These are phyloP conservation scores for Fonsecaea pugnacius DNA, from an alignment of 2,329 filamentous ascomycete genomes.

Conservation along the genomic window DNA sequence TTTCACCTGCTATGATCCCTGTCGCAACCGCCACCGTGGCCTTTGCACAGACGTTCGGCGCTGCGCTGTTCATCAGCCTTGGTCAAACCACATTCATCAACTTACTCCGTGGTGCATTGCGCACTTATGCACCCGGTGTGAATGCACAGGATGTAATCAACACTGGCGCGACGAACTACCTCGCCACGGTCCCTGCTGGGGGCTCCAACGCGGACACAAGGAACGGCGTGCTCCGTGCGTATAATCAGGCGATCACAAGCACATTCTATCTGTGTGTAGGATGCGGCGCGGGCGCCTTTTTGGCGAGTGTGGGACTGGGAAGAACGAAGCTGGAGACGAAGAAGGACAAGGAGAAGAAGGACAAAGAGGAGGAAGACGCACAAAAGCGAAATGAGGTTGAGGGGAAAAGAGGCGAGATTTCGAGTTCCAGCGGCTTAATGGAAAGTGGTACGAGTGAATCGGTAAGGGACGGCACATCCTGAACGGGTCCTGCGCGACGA, in stretches of 20 bases:
- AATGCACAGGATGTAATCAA: slow-evolving; percentile 29
- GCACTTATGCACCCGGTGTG: slow-evolving; percentile 18
- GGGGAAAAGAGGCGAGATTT: neutral
- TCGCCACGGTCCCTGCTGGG: slow-evolving; percentile 13
- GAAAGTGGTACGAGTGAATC: neutral
- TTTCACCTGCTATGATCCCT: slow-evolving; percentile 32
- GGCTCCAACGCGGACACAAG: slow-evolving; percentile 1
- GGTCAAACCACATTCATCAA: slow-evolving; percentile 35
- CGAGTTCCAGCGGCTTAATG: neutral
- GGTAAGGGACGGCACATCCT: neutral
- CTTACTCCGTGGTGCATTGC: slow-evolving; percentile 23
- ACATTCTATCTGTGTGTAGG: slow-evolving; percentile 32
- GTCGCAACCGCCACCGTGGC: slow-evolving; percentile 34
- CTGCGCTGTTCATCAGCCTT: slow-evolving; percentile 35
- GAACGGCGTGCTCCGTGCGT: slow-evolving; percentile 39
- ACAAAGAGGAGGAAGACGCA: neutral
- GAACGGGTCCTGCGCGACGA: neutral
- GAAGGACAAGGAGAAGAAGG: slow-evolving; percentile 7
- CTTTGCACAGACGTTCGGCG: slow-evolving; percentile 36
- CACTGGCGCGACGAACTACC: slow-evolving; percentile 33
- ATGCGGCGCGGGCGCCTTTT: slow-evolving; percentile 10
- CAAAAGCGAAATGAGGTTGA: neutral
- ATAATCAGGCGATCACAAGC: slow-evolving; percentile 31
- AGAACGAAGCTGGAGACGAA: slow-evolving; percentile 26
- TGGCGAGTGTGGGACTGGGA: slow-evolving; percentile 27